phyloP scores from a whole-genome alignment of 148 eudicot species.

The Vaccinium darrowii region DNA sequence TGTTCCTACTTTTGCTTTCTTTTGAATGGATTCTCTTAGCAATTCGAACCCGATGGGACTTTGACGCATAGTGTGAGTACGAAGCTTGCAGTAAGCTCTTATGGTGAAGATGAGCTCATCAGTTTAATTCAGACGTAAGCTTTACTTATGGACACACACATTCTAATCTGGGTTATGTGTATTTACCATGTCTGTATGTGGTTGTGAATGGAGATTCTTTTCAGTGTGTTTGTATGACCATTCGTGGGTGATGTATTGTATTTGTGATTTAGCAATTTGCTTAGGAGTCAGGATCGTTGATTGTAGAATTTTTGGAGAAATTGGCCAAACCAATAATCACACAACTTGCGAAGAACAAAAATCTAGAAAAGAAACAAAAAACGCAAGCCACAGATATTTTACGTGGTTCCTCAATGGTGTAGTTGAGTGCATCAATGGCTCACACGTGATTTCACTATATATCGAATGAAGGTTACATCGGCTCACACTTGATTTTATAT shows the following conservation, averaged over 20 bases:
- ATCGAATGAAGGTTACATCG: not conserved
- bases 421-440: not conserved
- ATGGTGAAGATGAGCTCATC: slow-evolving; percentile 83
- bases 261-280: not conserved
- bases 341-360: not conserved
- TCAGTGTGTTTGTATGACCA: not conserved
- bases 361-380: not conserved
- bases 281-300: not conserved
- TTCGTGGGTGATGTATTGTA: not conserved
- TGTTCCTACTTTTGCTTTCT: not conserved
- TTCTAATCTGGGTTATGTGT: not conserved
- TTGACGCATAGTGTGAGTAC: slow-evolving; percentile 67
- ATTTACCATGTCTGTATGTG: not conserved
- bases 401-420: not conserved
- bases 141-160: not conserved
- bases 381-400: not conserved
- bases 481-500: no score
- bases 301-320: not conserved
- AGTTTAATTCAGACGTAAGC: slow-evolving; percentile 92
- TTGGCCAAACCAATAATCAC: not conserved
- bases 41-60: slow-evolving; percentile 79
- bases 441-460: not conserved
- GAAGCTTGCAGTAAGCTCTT: slow-evolving; percentile 67
- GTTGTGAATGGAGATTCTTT: not conserved
- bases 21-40: slow-evolving; percentile 46